Evolutionary conservation across 495 filamentous ascomycete species (phyloP).

Genomic region (Aspergillus asperescens): DNA sequence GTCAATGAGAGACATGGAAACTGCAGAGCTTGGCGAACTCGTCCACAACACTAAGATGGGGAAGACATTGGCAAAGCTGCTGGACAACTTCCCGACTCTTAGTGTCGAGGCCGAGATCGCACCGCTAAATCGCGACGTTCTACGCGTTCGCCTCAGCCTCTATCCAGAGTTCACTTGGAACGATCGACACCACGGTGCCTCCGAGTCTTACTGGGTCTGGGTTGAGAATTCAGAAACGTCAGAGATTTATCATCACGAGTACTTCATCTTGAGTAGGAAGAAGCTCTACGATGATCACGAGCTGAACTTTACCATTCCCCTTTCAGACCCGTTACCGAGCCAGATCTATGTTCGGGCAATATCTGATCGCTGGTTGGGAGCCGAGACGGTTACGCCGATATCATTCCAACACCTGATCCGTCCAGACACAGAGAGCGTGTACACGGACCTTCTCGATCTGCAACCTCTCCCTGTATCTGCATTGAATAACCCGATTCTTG

Average conservation of each 20-base stretch:
- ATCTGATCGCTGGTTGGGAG: slow-evolving; percentile 93
- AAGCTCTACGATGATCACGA: slow-evolving; percentile 94
- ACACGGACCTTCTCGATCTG: slow-evolving; percentile 87
- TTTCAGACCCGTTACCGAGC: slow-evolving; percentile 84
- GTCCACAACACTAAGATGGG: slow-evolving; percentile 90
- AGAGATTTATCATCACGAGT: slow-evolving; percentile 97
- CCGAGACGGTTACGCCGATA: slow-evolving; percentile 90
- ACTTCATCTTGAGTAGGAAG: slow-evolving; percentile 82
- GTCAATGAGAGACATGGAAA: slow-evolving; percentile 81
- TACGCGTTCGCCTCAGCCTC: slow-evolving; percentile 78
- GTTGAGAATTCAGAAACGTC: slow-evolving; percentile 97
- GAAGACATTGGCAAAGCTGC: slow-evolving; percentile 66
- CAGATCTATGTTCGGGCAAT: slow-evolving; percentile 95
- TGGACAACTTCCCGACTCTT: slow-evolving; percentile 89
- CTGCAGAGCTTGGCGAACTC: slow-evolving; percentile 81
- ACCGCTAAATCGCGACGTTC: slow-evolving; percentile 87
- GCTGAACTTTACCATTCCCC: slow-evolving; percentile 93
- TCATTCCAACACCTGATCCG: slow-evolving; percentile 98
- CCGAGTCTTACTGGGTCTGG: slow-evolving; percentile 97
- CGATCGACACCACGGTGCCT: slow-evolving; percentile 87
- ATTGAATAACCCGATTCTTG: slow-evolving; percentile 78
- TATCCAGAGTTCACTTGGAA: slow-evolving; percentile 94
- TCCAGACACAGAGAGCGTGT: slow-evolving; percentile 94
- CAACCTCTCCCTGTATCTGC: slow-evolving; percentile 86
- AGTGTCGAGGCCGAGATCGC: slow-evolving; percentile 91